These are phyloP conservation scores for Plasmodium gaboni DNA, from an alignment of 169 alveolate species.

Conservation along the genomic window DNA sequence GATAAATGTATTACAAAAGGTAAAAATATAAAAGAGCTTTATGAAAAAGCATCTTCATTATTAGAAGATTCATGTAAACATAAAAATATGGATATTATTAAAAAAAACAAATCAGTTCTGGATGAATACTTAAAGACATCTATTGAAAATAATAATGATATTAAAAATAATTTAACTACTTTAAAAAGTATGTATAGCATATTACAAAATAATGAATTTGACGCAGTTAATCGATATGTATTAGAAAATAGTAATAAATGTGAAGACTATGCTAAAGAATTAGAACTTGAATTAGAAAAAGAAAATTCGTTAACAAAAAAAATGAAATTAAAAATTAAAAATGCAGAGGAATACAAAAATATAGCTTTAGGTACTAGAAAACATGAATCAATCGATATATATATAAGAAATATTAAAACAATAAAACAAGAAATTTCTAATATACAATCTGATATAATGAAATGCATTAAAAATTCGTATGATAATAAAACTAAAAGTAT, in stretches of 20 bases:
- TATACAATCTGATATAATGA: not conserved
- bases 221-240: not conserved
- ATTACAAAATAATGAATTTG: not conserved
- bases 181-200: constrained; percentile 9
- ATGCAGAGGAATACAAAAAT: constrained; percentile 2
- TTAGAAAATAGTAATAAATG: not conserved
- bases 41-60: too few species aligned
- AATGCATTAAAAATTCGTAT: not conserved
- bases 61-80: too few species aligned
- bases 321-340: not conserved
- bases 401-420: not conserved
- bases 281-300: constrained; percentile 10
- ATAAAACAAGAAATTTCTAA: not conserved
- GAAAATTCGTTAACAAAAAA: constrained; percentile 3
- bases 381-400: constrained; percentile 6
- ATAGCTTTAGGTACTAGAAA: not conserved
- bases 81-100: too few species aligned
- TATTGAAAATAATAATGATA: too few species aligned
- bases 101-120: too few species aligned
- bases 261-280: constrained; percentile 4
- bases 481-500: constrained; percentile 9
- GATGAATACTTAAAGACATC: too few species aligned
- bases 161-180: not conserved
- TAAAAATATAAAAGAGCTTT: too few species aligned
- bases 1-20: too few species aligned